Conservation (phyloP, 1,139 yeast genomes). For the Diutina pseudorugosa region DNA sequence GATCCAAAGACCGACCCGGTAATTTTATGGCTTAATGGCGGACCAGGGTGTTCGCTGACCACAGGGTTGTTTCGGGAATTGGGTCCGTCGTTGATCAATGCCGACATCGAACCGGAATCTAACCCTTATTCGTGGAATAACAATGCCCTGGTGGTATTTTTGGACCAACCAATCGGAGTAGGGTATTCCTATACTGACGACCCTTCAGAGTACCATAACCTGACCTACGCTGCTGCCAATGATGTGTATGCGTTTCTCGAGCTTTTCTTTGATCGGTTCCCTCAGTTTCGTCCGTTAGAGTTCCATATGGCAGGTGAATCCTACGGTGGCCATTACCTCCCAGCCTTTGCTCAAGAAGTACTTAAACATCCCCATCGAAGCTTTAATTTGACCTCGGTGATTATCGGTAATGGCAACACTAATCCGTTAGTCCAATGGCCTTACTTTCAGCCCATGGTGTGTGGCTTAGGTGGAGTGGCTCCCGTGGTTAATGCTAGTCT, state of each 20-base stretch:
- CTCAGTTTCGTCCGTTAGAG: conserved; percentile 51
- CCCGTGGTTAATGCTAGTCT: conserved; percentile 69
- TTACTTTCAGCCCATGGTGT: conserved; percentile 93
- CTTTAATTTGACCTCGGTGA: conserved; percentile 74
- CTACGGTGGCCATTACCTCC: conserved; percentile 96
- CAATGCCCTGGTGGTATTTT: conserved; percentile 81
- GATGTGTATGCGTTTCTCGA: conserved; percentile 89
- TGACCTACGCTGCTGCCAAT: conserved; percentile 81
- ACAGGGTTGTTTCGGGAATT: conserved; percentile 84
- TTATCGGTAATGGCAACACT: conserved; percentile 94
- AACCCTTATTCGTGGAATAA: conserved; percentile 83
- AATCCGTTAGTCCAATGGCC: conserved; percentile 85
- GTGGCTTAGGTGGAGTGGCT: conserved; percentile 86
- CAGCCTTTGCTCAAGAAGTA: conserved; percentile 84
- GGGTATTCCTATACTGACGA: conserved; percentile 63
- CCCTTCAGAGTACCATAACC: conserved; percentile 42
- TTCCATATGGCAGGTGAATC: conserved; percentile 98
- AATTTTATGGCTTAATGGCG: conserved; percentile 82
- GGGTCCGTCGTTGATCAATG: conserved; percentile 71
- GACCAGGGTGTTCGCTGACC: conserved; percentile 84
- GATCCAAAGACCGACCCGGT: conserved; percentile 81
- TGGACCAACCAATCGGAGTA: conserved; percentile 91
- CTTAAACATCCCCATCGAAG: conserved; percentile 67
- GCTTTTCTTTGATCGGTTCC: conserved; percentile 83
- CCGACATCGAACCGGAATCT: conserved; percentile 53